Conservation (phyloP, 345 rosid genomes). For the Euphorbia pulcherrima region DNA sequence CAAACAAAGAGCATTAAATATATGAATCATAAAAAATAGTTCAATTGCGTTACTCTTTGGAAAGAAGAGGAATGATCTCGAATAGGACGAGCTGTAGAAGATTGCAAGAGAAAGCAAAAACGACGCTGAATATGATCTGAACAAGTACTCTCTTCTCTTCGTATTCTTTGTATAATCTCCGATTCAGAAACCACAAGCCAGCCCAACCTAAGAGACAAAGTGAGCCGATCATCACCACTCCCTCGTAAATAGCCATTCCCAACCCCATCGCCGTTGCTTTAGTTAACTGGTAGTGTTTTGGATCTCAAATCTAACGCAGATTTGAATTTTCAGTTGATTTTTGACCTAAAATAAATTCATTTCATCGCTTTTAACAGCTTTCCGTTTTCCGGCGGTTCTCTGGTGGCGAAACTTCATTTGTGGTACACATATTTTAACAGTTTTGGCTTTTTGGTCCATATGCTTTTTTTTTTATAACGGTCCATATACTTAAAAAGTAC, state of each 20-base stretch:
- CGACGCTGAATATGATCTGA: constrained; percentile 90
- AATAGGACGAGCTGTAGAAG: constrained; percentile 92
- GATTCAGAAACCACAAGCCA: constrained; percentile 86
- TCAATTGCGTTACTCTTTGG: constrained; percentile 62
- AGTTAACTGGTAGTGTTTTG: not conserved
- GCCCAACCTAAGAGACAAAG: constrained; percentile 70
- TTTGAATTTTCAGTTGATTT: constrained; percentile 1
- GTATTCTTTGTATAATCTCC: constrained; percentile 85
- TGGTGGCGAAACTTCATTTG: too few relatives aligned
- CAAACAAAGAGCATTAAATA: not conserved
- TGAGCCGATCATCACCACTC: constrained; percentile 57
- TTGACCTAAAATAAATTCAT: too few relatives aligned
- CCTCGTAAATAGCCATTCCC: constrained; percentile 70
- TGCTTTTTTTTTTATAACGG: too few relatives aligned
- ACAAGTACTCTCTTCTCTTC: constrained; percentile 89
- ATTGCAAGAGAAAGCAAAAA: constrained; percentile 91
- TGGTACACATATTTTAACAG: too few relatives aligned
- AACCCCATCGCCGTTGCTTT: constrained; percentile 40
- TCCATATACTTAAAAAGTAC: too few relatives aligned
- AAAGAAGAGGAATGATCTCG: constrained; percentile 89
- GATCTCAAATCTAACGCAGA: not conserved
- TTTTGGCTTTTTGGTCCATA: too few relatives aligned
- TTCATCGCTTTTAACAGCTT: too few relatives aligned
- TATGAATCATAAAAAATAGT: not conserved
- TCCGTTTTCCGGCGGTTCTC: too few relatives aligned